Base-by-base conservation (phyloP, 192 early-diverging fungal species). In the Backusella mclennaniae region DNA sequence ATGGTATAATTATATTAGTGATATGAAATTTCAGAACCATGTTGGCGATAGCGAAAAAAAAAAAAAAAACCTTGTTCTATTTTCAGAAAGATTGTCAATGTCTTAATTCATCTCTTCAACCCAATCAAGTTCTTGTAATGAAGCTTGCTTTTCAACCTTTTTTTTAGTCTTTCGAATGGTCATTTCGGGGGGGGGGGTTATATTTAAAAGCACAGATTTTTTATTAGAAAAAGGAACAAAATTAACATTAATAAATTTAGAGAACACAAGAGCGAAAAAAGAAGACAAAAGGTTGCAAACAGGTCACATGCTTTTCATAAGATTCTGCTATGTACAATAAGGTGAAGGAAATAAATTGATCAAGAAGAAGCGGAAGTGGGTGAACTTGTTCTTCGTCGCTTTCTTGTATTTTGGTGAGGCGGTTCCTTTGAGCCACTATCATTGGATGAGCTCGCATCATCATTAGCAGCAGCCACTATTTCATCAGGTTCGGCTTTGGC, bases 71-170 rank as follows among this genome's bases (percentile, higher is more conserved):
- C 88, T 89, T 41, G 85, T 76, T 59, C 86, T 78, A 63, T 84
- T 89, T 66, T 86, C 86, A 72, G 80, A 77, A 35, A 89, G 69
- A 41, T 85, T 78, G 42, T 89, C 86, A 66, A 89, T 82, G 29
- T 78, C 80, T 42, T 89, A 80, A 71, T 86, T 79, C 42, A 89
- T 53, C 35, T 85, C 79, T 8, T 84, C 77, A 56, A 85, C 80
- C 85, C 84, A 87, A 33, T 26, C 26, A 6, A 42, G 21, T 7
- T 17, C 42, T 35, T 39, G 23, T 29, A 19, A n/a, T 17, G 69
- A 31, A 0, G 1, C 26, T 71, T 71, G 26, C 12, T 31, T 29
- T 19, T 67, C 33, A 67, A n/a, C 1, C 12, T 3, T 67, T 36
- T 67, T 67, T 35, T 36, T 33, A 33, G 15, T n/a, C 6, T 33